Evolutionary conservation across 352 stramenopile species (phyloP).

Genomic region (Paralagenidium karlingii): DNA sequence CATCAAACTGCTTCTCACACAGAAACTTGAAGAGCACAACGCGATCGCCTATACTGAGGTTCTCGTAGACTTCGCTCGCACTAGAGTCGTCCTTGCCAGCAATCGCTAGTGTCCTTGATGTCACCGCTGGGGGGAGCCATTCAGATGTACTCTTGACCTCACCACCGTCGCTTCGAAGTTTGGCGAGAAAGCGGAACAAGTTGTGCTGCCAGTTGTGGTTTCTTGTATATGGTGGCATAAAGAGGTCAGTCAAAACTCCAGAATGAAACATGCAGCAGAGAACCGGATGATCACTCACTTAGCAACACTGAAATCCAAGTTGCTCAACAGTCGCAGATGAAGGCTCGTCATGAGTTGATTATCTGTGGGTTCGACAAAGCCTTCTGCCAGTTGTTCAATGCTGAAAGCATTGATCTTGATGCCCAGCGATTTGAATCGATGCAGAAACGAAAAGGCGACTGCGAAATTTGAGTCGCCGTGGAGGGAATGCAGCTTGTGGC

Average conservation of each 20-base stretch:
- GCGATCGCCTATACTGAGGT: slow-evolving; percentile 20
- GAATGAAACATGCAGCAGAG: not conserved
- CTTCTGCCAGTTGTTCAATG: slow-evolving; percentile 25
- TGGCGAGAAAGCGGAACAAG: slow-evolving; percentile 24
- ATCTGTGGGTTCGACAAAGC: slow-evolving; percentile 17
- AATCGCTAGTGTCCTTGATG: not conserved
- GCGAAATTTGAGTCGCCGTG: slow-evolving; percentile 38
- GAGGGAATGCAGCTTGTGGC: slow-evolving; percentile 18
- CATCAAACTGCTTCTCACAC: slow-evolving; percentile 53
- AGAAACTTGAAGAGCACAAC: slow-evolving; percentile 41
- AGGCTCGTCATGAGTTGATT: slow-evolving; percentile 23
- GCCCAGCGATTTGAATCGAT: slow-evolving; percentile 41
- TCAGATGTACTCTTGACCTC: not conserved
- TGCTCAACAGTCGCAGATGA: slow-evolving; percentile 27
- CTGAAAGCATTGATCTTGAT: slow-evolving; percentile 30
- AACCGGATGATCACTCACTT: slow-evolving; percentile 19
- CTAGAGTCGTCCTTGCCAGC: too few relatives aligned
- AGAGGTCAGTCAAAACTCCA: not conserved
- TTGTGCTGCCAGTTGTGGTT: slow-evolving; percentile 31
- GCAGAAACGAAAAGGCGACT: slow-evolving; percentile 47
- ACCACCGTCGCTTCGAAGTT: not conserved
- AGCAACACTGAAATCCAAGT: slow-evolving; percentile 23
- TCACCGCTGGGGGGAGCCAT: not conserved
- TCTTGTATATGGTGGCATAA: slow-evolving; percentile 1
- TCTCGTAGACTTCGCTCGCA: slow-evolving; percentile 15